Conservation (phyloP, 2,329 filamentous ascomycete genomes). For the Fusarium falciforme region DNA sequence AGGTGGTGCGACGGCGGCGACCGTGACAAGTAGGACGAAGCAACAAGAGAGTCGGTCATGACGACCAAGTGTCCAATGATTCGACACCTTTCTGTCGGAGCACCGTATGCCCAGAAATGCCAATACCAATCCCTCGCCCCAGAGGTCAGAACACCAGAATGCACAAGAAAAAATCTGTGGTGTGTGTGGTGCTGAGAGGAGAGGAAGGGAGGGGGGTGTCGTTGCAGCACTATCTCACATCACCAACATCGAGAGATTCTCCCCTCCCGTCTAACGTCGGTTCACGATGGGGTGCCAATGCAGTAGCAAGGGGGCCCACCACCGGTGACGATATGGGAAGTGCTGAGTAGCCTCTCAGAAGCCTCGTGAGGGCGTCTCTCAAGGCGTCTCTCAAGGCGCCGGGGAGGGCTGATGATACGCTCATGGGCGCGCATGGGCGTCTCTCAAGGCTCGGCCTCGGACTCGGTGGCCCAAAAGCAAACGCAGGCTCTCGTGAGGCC, state of each 20-base stretch:
- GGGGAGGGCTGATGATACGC: conserved; percentile 23
- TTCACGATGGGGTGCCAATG: conserved; percentile 31
- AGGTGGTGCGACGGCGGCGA: conserved; percentile 25
- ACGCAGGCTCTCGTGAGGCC: conserved; percentile 19
- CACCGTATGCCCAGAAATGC: conserved; percentile 39
- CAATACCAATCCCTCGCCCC: conserved; percentile 30
- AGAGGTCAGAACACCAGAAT: conserved; percentile 13
- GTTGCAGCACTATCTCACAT: conserved; percentile 1
- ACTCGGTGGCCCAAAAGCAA: conserved; percentile 26
- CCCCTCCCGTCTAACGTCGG: conserved; percentile 36
- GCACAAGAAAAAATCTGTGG: conserved; percentile 21
- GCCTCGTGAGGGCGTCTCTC: conserved; percentile 15
- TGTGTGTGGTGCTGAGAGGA: conserved; percentile 12
- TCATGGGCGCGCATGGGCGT: conserved; percentile 22
- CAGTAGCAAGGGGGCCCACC: conserved; percentile 26
- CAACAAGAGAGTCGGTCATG: conserved; percentile 22
- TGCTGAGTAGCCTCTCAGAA: conserved; percentile 23
- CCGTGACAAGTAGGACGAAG: conserved; percentile 13
- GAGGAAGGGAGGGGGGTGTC: conserved; percentile 16
- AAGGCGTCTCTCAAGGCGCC: conserved; percentile 27
- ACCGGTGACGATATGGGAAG: conserved; percentile 26
- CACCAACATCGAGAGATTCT: conserved; percentile 4
- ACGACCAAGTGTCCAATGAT: conserved; percentile 26
- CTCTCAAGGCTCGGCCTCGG: conserved; percentile 36
- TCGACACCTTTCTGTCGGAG: conserved; percentile 10